phyloP scores from a whole-genome alignment of 202 grass and related monocot species.

The Panicum virgatum region DNA sequence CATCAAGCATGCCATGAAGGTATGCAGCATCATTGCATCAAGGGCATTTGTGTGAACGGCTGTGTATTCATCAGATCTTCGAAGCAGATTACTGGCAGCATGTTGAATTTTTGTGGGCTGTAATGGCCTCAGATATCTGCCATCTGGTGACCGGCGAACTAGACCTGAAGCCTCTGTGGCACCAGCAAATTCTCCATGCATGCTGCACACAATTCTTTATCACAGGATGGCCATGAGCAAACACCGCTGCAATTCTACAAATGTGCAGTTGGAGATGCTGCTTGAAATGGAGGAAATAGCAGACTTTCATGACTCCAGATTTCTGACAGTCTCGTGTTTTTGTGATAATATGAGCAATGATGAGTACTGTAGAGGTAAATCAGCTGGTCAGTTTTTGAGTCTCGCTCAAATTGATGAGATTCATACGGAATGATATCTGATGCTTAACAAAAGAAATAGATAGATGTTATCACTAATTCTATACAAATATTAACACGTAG shows the following conservation, averaged over 20 bases:
- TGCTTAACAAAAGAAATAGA: conserved; percentile 3
- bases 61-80: neutral
- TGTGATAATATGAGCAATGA: conserved; percentile 80
- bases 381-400: conserved; percentile 5
- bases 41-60: neutral
- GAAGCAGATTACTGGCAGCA: neutral
- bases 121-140: neutral
- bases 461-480: neutral
- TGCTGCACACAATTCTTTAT: conserved; percentile 25
- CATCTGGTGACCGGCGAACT: neutral
- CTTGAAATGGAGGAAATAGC: conserved; percentile 22
- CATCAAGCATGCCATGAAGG: conserved; percentile 7
- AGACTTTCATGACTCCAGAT: conserved; percentile 17
- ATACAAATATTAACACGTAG: neutral
- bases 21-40: neutral
- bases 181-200: neutral
- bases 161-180: conserved; percentile 1
- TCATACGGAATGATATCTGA: neutral
- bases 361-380: conserved; percentile 58
- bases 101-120: neutral
- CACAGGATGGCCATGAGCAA: neutral
- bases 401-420: conserved; percentile 12
- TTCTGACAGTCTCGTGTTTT: conserved; percentile 38
- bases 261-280: neutral
- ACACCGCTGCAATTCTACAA: neutral